Conservation (phyloP, 768 basidiomycete genomes). For the Saitozyma sp. region DNA sequence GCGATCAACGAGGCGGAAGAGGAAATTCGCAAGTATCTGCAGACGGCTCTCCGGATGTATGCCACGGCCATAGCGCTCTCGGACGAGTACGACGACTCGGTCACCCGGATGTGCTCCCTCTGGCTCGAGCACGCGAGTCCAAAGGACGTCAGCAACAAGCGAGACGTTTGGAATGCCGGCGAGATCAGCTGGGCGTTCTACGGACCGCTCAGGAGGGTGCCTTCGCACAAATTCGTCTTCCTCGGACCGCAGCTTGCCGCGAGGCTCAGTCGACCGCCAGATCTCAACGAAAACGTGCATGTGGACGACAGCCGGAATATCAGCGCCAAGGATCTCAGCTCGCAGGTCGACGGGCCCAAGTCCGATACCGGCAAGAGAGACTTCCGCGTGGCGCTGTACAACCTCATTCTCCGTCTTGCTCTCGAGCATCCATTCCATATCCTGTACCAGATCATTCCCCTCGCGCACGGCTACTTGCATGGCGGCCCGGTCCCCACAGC, state of each 20-base stretch:
- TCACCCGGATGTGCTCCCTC: slow-evolving; percentile 80
- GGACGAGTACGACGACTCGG: slow-evolving; percentile 72
- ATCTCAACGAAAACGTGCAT: too few species aligned
- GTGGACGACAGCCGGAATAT: neutral
- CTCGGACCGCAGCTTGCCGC: slow-evolving; percentile 91
- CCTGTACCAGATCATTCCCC: slow-evolving; percentile 82
- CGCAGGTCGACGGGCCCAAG: too few species aligned
- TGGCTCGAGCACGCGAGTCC: slow-evolving; percentile 86
- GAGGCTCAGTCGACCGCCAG: slow-evolving; percentile 62
- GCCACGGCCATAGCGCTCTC: slow-evolving; percentile 70
- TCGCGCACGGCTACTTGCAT: slow-evolving; percentile 50
- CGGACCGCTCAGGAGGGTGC: slow-evolving; percentile 56
- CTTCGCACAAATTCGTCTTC: slow-evolving; percentile 86
- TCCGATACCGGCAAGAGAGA: slow-evolving; percentile 21
- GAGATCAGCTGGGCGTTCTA: slow-evolving; percentile 55
- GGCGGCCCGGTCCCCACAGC: neutral
- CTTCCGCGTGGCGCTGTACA: slow-evolving; percentile 65
- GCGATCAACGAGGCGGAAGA: slow-evolving; percentile 59
- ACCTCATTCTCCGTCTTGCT: slow-evolving; percentile 69
- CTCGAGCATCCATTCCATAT: slow-evolving; percentile 91
- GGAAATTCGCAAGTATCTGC: slow-evolving; percentile 65
- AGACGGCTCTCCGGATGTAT: slow-evolving; percentile 80
- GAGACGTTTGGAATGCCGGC: slow-evolving; percentile 14
- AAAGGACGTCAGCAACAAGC: slow-evolving; percentile 54
- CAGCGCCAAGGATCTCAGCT: neutral